Conservation (phyloP, 768 basidiomycete species). For the Cystobasidium tubakii region DNA sequence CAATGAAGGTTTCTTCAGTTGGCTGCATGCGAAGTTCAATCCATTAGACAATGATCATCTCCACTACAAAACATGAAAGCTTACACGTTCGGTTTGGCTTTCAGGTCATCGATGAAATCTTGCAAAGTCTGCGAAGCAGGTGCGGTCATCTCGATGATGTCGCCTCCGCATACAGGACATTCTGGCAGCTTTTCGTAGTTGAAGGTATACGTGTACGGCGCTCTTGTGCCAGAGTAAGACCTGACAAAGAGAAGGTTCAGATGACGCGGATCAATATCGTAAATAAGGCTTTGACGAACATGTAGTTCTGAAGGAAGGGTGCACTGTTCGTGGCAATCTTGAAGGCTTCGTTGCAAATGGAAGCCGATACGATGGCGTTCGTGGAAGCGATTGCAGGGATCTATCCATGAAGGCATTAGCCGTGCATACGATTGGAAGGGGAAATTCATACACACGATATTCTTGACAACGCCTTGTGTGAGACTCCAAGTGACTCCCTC, state of each 20-base stretch:
- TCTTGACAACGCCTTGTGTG: conserved; percentile 98
- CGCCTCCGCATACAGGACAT: conserved; percentile 95
- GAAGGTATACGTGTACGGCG: conserved; percentile 94
- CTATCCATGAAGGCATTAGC: background rate
- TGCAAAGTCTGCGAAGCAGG: conserved; percentile 72
- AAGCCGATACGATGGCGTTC: conserved; percentile 95
- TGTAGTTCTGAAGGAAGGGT: conserved; percentile 21
- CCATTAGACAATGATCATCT: background rate
- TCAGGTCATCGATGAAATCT: conserved; percentile 74
- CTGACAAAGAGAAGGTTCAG: conserved; percentile 3
- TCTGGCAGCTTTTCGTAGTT: conserved; percentile 85
- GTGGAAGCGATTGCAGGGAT: conserved; percentile 91
- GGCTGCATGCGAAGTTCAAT: conserved; percentile 55
- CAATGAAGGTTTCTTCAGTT: conserved; percentile 92
- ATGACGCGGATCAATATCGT: too few species aligned
- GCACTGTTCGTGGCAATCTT: conserved; percentile 72
- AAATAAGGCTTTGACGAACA: background rate
- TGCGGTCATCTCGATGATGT: conserved; percentile 66
- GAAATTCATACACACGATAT: conserved; percentile 73
- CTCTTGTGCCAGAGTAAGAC: conserved; percentile 94
- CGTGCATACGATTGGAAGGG: background rate
- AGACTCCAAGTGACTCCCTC: conserved; percentile 97
- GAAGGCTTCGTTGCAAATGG: conserved; percentile 98
- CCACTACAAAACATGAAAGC: conserved; percentile 47
- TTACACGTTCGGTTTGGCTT: conserved; percentile 84